These are phyloP conservation scores for Lavandula angustifolia DNA, from an alignment of 257 asterid species.

Conservation along the genomic window DNA sequence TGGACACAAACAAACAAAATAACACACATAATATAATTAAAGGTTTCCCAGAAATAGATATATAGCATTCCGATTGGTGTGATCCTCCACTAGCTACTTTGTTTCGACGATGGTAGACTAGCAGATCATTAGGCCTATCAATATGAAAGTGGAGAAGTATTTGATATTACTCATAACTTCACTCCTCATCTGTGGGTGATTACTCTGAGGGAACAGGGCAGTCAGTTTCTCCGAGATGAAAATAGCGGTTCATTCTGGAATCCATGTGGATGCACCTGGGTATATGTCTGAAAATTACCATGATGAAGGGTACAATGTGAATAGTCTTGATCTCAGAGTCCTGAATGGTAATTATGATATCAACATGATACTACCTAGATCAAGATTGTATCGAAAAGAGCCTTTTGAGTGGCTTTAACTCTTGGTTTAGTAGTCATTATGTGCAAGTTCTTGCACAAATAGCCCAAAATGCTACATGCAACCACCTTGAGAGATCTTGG, in stretches of 20 bases:
- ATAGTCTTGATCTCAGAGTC: constrained; percentile 70
- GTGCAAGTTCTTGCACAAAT: constrained; percentile 13
- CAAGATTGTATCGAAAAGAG: too few species aligned
- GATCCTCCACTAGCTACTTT: too few species aligned
- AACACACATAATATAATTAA: too few species aligned
- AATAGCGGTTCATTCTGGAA: constrained; percentile 69
- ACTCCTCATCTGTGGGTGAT: constrained; percentile 51
- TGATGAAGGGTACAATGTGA: constrained; percentile 79
- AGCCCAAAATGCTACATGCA: neutral
- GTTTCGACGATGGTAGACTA: too few species aligned
- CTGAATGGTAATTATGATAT: constrained; percentile 53
- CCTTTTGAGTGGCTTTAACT: too few species aligned
- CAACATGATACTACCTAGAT: neutral
- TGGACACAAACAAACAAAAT: too few species aligned
- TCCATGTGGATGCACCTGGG: constrained; percentile 94
- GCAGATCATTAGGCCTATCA: too few species aligned
- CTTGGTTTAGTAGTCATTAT: neutral
- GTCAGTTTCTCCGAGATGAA: constrained; percentile 59
- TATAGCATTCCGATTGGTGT: too few species aligned
- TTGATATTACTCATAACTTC: constrained; percentile 71
- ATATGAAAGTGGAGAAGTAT: constrained; percentile 51
- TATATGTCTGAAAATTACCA: constrained; percentile 62
- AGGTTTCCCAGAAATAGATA: too few species aligned
- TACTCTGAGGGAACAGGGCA: constrained; percentile 57
- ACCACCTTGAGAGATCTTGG: neutral